A percentile compares a stretch with the other conserved stretches of the same genome.
These are phyloP conservation scores for Ogataea kodamae DNA, from an alignment of 805 yeast genomes.

Conservation along the genomic window DNA sequence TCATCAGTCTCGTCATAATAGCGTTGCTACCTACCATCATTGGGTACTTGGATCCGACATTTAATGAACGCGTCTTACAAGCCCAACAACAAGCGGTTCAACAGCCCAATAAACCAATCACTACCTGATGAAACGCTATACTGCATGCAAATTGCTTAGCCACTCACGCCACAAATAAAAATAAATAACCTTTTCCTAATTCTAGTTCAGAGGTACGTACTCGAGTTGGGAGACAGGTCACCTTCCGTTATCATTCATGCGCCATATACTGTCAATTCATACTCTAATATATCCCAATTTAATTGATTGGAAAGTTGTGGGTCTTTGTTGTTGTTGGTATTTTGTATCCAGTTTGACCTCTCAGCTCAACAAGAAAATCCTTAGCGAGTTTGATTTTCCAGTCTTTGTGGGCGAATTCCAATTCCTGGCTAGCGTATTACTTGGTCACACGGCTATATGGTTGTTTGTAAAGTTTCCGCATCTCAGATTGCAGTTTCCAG, in stretches of 20 bases:
- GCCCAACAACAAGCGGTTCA: constrained; percentile 17
- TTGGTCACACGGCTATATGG: constrained; percentile 20
- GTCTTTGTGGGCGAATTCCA: constrained; percentile 64
- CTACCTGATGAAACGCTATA: neutral
- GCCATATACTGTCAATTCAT: too few relatives aligned
- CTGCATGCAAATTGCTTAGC: constrained; percentile 1
- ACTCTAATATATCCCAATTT: too few relatives aligned
- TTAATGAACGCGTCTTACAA: constrained; percentile 23
- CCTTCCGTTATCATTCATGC: too few relatives aligned
- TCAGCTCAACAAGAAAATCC: constrained; percentile 55
- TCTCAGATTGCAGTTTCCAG: constrained; percentile 40
- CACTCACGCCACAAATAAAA: constrained; percentile 8
- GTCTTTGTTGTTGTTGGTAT: constrained; percentile 58
- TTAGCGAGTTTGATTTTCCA: constrained; percentile 56
- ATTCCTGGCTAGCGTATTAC: constrained; percentile 46
- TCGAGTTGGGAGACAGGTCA: too few relatives aligned
- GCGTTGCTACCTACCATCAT: constrained; percentile 25
- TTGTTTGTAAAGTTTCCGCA: constrained; percentile 11
- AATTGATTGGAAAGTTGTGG: constrained; percentile 36
- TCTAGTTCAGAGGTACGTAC: too few relatives aligned
- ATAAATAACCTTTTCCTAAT: too few relatives aligned
- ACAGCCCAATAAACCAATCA: constrained; percentile 1
- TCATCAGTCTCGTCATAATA: constrained; percentile 9
- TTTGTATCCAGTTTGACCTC: constrained; percentile 59
- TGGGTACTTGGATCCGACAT: constrained; percentile 27